phyloP scores from a whole-genome alignment of 2,329 filamentous ascomycete genomes.

The Aureobasidium lini region DNA sequence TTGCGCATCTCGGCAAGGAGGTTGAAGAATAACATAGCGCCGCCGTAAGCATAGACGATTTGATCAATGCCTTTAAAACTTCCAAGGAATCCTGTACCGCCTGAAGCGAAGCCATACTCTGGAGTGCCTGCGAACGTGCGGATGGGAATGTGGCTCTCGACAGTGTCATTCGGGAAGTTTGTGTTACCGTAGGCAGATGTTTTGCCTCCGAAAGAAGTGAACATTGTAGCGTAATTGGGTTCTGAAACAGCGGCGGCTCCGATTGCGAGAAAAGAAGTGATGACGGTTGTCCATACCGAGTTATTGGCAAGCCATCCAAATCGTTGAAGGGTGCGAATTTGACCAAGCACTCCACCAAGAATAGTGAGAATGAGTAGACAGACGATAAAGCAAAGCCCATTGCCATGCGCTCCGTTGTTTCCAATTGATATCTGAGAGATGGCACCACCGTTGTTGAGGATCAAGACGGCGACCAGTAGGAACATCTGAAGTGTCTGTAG shows the following conservation, averaged over 20 bases:
- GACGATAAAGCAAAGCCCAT: conserved; percentile 16
- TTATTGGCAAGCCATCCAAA: conserved; percentile 51
- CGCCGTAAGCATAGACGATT: conserved; percentile 50
- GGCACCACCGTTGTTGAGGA: conserved; percentile 46
- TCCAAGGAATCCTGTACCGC: conserved; percentile 36
- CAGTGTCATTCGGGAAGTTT: conserved; percentile 14
- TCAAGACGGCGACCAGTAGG: conserved; percentile 45
- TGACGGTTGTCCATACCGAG: conserved; percentile 49
- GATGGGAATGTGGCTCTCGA: conserved; percentile 18
- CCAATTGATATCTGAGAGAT: conserved; percentile 42
- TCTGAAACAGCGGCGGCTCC: conserved; percentile 42
- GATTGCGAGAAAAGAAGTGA: conserved; percentile 46
- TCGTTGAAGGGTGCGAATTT: conserved; percentile 48
- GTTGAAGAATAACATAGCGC: conserved; percentile 51
- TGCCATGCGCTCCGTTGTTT: conserved; percentile 16
- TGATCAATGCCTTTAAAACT: conserved; percentile 44
- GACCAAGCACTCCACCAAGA: conserved; percentile 46
- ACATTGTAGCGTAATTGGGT: conserved; percentile 39
- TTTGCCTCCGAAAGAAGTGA: conserved; percentile 7
- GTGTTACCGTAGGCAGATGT: conserved; percentile 8
- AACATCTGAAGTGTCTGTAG: conserved; percentile 36
- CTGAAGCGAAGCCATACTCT: conserved; percentile 17
- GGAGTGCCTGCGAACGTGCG: conserved; percentile 36
- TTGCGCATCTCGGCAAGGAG: conserved; percentile 50
- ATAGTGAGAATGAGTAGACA: conserved; percentile 38